phyloP scores from a whole-genome alignment of 306 rosid genomes.

The Herpetospermum pedunculosum region DNA sequence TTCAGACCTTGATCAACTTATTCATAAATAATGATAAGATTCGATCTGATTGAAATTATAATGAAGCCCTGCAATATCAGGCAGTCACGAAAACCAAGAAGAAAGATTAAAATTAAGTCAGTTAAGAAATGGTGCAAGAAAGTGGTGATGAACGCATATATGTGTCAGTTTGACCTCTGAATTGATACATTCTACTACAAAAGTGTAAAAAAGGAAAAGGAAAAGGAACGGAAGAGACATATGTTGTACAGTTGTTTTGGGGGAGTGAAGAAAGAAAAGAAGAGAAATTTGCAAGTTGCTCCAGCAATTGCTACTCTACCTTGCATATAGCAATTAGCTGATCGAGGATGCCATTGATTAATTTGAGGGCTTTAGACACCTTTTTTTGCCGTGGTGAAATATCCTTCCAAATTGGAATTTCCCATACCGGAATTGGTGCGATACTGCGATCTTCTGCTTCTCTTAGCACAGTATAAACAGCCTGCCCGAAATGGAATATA shows the following conservation, averaged over 20 bases:
- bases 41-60: background rate
- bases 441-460: slow-evolving; percentile 97
- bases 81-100: background rate
- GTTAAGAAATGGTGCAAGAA: background rate
- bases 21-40: background rate
- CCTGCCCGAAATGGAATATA: slow-evolving; percentile 51
- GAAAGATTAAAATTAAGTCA: background rate
- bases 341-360: slow-evolving; percentile 67
- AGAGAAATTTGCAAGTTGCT: slow-evolving; percentile 1
- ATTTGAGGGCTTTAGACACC: slow-evolving; percentile 76
- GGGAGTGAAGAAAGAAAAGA: background rate
- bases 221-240: background rate
- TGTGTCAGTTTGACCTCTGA: background rate
- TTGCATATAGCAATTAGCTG: slow-evolving; percentile 76
- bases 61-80: background rate
- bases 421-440: slow-evolving; percentile 88
- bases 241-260: background rate
- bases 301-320: slow-evolving; percentile 38
- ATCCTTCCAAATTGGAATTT: slow-evolving; percentile 95
- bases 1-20: background rate
- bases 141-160: background rate
- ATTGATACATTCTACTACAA: background rate
- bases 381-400: slow-evolving; percentile 82
- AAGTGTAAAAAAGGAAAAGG: background rate
- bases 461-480: slow-evolving; percentile 83